Evolutionary conservation across 306 rosid genomes (phyloP), one percentile per base, ranked within the genome.

Genomic region (Prunus davidiana): DNA sequence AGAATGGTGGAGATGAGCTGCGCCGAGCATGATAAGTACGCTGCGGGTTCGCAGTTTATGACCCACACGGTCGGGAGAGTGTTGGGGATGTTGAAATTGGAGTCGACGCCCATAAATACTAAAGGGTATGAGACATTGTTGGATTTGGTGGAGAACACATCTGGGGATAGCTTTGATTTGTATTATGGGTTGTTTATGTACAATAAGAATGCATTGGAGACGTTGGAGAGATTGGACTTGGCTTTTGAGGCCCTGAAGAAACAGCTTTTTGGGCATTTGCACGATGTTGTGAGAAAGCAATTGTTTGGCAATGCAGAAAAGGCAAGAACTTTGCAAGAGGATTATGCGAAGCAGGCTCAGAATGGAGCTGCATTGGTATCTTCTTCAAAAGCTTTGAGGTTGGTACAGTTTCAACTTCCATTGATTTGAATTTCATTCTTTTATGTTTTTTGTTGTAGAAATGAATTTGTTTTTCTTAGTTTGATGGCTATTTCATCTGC

Each of bases 21-120:
- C 16, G 82, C 76, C 2, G 96, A 88, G 57, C 98, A 93, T 25
- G 98, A 91, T 67, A 82, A 20, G 67, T 71, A 38, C 45, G 91
- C 98, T 0, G 98, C 97, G 0, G 93, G 66, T 12, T 83, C 98
- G 0, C 98, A 91, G 79, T 91, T 93, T 57, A 89, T 93, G 1
- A 88, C 98, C 0, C 97, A 93, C 69, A 88, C 98, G 1, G 86
- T 93, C 32, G 98, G 98, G 58, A 89, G 98, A 83, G 78, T 93
- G 56, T 76, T 93, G 85, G 81, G 76, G 75, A 80, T 32, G 93
- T 72, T 88, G 73, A 45, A 7, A 77, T 75, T 93, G 85, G 88
- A 88, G 61, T 83, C 92, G 8, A 91, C 96, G 16, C 97, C 98
- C 2, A 89, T 93, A 45, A 93, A 91, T 24, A 93, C 98, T 0